These are phyloP conservation scores for Abrus pulchellus DNA, from an alignment of 306 rosid genomes.

Conservation along the genomic window DNA sequence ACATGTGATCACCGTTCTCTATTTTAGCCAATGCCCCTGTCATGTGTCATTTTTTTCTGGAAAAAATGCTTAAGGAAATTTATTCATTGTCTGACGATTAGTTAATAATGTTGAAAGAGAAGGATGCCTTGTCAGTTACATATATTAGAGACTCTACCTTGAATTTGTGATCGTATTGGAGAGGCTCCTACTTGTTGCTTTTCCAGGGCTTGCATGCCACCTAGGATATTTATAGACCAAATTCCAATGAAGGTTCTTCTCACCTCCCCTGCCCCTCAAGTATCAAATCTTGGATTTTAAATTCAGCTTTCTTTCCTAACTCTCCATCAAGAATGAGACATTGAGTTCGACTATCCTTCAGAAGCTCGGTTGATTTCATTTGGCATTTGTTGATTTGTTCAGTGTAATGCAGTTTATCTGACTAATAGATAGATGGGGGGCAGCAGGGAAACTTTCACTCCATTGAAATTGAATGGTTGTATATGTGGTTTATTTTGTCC, in stretches of 20 bases:
- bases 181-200: too few species aligned
- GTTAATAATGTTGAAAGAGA: not conserved
- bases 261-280: not conserved
- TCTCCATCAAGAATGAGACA: constrained; percentile 2
- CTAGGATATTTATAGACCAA: not conserved
- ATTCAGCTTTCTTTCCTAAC: too few species aligned
- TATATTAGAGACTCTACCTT: not conserved
- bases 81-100: not conserved
- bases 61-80: not conserved
- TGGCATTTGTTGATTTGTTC: not conserved
- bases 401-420: not conserved
- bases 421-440: not conserved
- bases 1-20: not conserved
- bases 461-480: constrained; percentile 5
- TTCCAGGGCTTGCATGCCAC: not conserved
- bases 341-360: constrained; percentile 17
- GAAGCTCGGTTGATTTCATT: not conserved
- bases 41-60: not conserved
- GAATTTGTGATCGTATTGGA: too few species aligned
- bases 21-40: not conserved
- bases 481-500: constrained; percentile 3
- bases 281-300: too few species aligned
- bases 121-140: constrained; percentile 4
- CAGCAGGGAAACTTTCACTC: not conserved
- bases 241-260: not conserved